Evolutionary conservation across 441 rosid species (phyloP).

Genomic region (Jatropha multifida): DNA sequence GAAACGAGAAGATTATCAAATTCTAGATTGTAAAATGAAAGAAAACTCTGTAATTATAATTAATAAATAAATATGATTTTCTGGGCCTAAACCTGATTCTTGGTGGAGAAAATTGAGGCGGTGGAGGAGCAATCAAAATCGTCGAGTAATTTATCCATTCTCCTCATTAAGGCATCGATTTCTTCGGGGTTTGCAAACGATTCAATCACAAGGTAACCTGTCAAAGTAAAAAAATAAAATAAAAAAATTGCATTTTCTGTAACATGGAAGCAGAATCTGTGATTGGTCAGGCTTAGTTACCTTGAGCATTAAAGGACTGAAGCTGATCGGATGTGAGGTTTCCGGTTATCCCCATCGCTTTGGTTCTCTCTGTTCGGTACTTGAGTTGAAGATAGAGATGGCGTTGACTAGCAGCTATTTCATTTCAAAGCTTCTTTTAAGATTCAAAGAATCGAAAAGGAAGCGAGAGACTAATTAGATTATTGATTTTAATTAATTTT

Average conservation of each 20-base stretch:
- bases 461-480: not conserved
- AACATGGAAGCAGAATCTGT: slow-evolving; percentile 4
- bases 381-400: not conserved
- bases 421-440: not conserved
- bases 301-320: slow-evolving; percentile 57
- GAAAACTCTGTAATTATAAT: not conserved
- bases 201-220: slow-evolving; percentile 85
- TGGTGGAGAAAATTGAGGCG: slow-evolving; percentile 87
- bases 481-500: no score
- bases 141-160: slow-evolving; percentile 62
- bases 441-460: no score
- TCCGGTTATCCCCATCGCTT: slow-evolving; percentile 57
- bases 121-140: slow-evolving; percentile 57
- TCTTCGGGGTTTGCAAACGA: slow-evolving; percentile 66
- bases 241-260: not conserved
- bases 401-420: not conserved
- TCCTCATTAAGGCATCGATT: slow-evolving; percentile 55
- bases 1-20: not conserved
- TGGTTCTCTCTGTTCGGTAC: not conserved
- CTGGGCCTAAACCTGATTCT: slow-evolving; percentile 53
- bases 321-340: slow-evolving; percentile 66
- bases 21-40: not conserved
- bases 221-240: not conserved
- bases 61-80: not conserved
- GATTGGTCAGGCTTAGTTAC: slow-evolving; percentile 11